Percentiles rank a stretch among this genome's conserved stretches.
Conservation (phyloP, 208 protist species). For the Leishmania tropica region DNA sequence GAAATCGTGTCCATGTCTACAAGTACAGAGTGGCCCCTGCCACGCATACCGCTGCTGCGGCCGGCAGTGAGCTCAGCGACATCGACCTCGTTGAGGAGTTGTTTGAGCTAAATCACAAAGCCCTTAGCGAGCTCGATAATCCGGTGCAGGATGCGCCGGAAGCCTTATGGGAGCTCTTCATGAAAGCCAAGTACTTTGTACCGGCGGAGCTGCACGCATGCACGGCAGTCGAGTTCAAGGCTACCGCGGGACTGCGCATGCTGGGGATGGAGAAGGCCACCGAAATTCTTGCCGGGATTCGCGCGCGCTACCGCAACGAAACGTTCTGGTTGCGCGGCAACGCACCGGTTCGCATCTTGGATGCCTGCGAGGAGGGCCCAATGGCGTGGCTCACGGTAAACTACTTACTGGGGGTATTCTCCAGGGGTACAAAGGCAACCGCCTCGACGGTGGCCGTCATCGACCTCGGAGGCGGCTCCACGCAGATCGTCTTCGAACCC, state of each 20-base stretch:
- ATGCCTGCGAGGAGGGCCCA: constrained; percentile 79
- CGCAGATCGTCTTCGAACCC: constrained; percentile 80
- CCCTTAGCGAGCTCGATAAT: constrained; percentile 40
- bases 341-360: constrained; percentile 70
- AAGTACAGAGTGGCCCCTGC: constrained; percentile 27
- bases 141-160: constrained; percentile 31
- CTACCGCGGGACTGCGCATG: constrained; percentile 72
- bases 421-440: background rate
- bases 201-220: constrained; percentile 43
- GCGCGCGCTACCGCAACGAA: constrained; percentile 22
- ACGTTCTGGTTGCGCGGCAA: constrained; percentile 55
- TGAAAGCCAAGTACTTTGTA: constrained; percentile 38
- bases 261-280: constrained; percentile 37
- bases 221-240: constrained; percentile 70
- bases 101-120: constrained; percentile 52
- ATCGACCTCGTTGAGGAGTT: constrained; percentile 56
- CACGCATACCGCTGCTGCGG: background rate
- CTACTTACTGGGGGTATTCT: constrained; percentile 59
- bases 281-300: constrained; percentile 42
- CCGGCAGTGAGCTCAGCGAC: constrained; percentile 12
- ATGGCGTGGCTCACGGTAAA: constrained; percentile 89
- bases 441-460: constrained; percentile 52
- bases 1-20: constrained; percentile 86
- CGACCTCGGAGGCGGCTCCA: constrained; percentile 84
- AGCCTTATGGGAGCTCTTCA: constrained; percentile 41